Evolutionary conservation across 2,329 filamentous ascomycete species (phyloP).

Genomic region (Didymella sp.): DNA sequence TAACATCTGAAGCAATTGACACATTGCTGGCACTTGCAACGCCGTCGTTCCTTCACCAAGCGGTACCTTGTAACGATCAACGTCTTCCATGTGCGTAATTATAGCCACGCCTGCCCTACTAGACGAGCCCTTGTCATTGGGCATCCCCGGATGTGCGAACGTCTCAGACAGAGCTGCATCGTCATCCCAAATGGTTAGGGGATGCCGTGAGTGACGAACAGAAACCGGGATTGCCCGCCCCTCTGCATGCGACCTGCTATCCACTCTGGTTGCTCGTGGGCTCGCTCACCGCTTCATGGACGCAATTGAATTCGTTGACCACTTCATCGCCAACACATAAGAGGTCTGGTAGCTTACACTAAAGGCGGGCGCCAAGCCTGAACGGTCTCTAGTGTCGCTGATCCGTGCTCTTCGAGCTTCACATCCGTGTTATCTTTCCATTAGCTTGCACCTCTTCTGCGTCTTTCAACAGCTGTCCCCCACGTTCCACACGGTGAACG

Average conservation of each 20-base stretch:
- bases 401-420: constrained; percentile 19
- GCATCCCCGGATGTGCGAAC: constrained; percentile 21
- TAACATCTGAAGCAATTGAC: constrained; percentile 9
- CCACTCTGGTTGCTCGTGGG: constrained; percentile 15
- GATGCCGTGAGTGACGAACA: constrained; percentile 16
- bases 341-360: constrained; percentile 17
- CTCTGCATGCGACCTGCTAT: constrained; percentile 14
- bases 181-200: constrained; percentile 11
- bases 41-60: constrained; percentile 10
- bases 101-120: constrained; percentile 10
- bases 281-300: constrained; percentile 31
- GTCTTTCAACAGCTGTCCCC: constrained; percentile 17
- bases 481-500: constrained; percentile 28
- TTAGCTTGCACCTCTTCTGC: constrained; percentile 17
- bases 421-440: constrained; percentile 7
- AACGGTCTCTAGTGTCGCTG: constrained; percentile 14
- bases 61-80: constrained; percentile 17
- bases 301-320: background rate
- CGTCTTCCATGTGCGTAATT: constrained; percentile 17
- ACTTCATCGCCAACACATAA: constrained; percentile 15
- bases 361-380: constrained; percentile 8
- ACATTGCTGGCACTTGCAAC: constrained; percentile 8
- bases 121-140: constrained; percentile 11
- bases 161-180: constrained; percentile 14
- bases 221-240: constrained; percentile 38